phyloP scores from a whole-genome alignment of 2,329 filamentous ascomycete species.

The Fusarium siculi region DNA sequence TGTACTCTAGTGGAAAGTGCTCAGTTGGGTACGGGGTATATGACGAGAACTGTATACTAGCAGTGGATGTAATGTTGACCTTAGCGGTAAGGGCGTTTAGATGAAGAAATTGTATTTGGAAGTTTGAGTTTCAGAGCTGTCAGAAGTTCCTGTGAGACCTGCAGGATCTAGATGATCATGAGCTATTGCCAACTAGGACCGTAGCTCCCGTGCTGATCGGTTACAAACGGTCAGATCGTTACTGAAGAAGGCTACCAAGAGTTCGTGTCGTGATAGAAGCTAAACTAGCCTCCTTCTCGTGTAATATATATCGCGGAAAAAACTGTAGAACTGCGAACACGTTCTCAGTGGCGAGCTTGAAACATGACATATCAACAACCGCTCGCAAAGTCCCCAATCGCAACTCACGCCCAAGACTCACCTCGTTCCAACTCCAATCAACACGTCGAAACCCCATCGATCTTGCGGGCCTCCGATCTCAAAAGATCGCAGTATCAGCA shows the following conservation, averaged over 20 bases:
- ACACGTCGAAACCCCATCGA: not conserved
- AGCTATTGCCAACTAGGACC: not conserved
- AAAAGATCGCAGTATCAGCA: not conserved
- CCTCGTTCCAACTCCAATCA: not conserved
- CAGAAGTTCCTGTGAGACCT: not conserved
- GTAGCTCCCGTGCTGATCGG: not conserved
- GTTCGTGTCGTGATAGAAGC: not conserved
- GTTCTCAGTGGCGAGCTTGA: not conserved
- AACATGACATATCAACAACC: not conserved
- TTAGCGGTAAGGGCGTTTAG: conserved; percentile 1
- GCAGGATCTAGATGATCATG: not conserved
- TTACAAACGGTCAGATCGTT: not conserved
- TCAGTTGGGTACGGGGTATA: conserved; percentile 25
- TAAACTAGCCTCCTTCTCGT: not conserved
- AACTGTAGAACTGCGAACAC: not conserved
- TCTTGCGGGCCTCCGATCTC: conserved; percentile 4
- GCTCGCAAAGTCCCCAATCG: not conserved
- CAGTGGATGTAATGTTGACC: conserved; percentile 38
- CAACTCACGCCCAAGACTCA: not conserved
- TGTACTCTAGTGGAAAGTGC: conserved; percentile 9
- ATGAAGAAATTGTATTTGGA: conserved; percentile 20
- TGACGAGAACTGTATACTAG: conserved; percentile 36
- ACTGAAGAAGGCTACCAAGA: not conserved
- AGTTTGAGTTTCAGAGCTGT: conserved; percentile 4
- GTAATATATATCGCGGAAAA: not conserved